A percentile compares a stretch with the other conserved stretches of the same genome.
Evolutionary conservation across 2,329 filamentous ascomycete species (phyloP).

Genomic region (Chaetomium globosum): DNA sequence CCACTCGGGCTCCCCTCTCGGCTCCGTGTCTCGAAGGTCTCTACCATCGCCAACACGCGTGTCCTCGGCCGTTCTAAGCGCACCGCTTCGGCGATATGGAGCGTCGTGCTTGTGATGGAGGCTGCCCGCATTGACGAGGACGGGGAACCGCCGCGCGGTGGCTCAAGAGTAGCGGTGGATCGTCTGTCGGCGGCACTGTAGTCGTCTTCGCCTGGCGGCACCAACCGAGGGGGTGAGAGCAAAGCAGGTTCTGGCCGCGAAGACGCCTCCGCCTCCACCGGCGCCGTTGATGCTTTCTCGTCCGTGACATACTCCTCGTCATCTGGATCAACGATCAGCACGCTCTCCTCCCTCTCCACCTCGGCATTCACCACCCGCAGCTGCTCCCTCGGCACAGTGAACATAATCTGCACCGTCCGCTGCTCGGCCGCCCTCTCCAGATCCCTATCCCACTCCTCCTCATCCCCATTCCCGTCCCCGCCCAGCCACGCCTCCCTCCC

Average conservation of each 20-base stretch:
- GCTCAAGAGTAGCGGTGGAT: conserved; percentile 6
- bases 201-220: neutral
- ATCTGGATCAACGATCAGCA: conserved; percentile 48
- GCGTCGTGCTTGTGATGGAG: conserved; percentile 39
- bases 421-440: conserved; percentile 73
- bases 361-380: conserved; percentile 88
- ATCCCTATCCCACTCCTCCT: conserved; percentile 69
- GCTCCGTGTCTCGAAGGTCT: conserved; percentile 54
- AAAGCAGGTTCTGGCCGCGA: neutral
- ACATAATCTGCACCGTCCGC: conserved; percentile 80
- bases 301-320: conserved; percentile 8
- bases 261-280: neutral
- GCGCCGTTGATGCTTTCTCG: neutral
- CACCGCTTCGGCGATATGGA: conserved; percentile 54
- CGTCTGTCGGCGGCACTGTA: conserved; percentile 9
- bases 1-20: conserved; percentile 36
- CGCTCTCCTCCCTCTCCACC: conserved; percentile 47
- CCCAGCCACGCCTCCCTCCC: conserved; percentile 58
- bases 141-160: conserved; percentile 21
- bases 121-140: conserved; percentile 38
- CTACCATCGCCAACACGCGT: conserved; percentile 58
- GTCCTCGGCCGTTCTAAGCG: conserved; percentile 45
- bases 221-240: neutral
- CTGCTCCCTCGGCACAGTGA: conserved; percentile 85
- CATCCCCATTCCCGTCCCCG: conserved; percentile 49